Base-by-base conservation (phyloP, 1,284 basidiomycete genomes). In the Cryptococcus sp. region DNA sequence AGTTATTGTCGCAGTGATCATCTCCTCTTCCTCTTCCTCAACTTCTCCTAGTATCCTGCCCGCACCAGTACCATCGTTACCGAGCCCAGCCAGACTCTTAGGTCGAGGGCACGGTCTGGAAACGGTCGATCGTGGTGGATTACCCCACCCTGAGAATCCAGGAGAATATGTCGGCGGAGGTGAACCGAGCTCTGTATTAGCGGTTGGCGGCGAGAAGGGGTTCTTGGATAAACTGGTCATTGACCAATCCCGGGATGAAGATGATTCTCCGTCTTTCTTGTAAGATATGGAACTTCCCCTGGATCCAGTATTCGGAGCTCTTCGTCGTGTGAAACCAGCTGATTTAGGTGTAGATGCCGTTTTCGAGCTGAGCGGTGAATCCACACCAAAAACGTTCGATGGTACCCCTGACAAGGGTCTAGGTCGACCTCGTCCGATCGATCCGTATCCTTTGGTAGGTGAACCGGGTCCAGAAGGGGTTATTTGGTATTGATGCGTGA, bases 221-320 rank as follows among this genome's bases (percentile, higher is more conserved):
- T 7, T 14, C 30, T 51, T 51, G 36, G 45, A 43, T 32, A 38
- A 49, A n/a, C 47, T 54, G 23, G 47, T 55, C 31, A 55, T 56
- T n/a, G 57, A 60, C 58, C 60, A 60, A 53, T 61, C 67, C 41
- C 49, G 59, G 36, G 67, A 68, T 4, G 65, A 65, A 15, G 61
- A 59, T 35, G 34, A 49, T 42, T 37, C 43, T 23, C 59, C 62
- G 47, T 72, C 70, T 53, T 65, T 71, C 55, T 63, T 68, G 56
- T 75, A 75, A 23, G 69, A 71, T 52, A 75, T 73, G 0, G 68
- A 71, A 54, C 71, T 72, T 36, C 64, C 58, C 3, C 64, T 54
- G 2, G 61, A 60, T 13, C 59, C 61, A 11, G 58, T 58, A 11
- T 53, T 52, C 23, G 23, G 23, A 8, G 50, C 47, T 33, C 58